Evolutionary conservation across 78 protist species (phyloP).

Genomic region (Reticulomyxa filosa): DNA sequence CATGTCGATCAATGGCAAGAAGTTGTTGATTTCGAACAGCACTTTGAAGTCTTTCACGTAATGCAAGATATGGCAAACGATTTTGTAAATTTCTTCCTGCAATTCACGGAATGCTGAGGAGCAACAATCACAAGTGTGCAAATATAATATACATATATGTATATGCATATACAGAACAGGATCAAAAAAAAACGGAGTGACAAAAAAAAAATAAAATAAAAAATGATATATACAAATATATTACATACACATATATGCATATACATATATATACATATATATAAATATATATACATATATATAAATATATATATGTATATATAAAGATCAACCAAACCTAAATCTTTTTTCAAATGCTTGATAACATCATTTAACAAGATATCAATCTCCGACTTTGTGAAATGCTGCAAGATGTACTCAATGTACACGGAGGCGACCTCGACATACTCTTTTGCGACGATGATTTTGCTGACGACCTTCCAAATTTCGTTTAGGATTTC

Average conservation of each 20-base stretch:
- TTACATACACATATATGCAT: background rate
- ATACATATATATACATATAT: background rate
- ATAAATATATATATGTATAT: background rate
- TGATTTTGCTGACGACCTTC: conserved; percentile 2
- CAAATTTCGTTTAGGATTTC: conserved; percentile 1
- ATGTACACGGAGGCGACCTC: conserved; percentile 5
- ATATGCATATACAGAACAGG: background rate
- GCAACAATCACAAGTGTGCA: background rate
- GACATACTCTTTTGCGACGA: background rate
- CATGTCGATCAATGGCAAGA: conserved; percentile 4
- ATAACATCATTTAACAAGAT: conserved; percentile 12
- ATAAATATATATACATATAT: background rate
- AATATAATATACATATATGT: background rate
- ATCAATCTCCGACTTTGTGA: background rate
- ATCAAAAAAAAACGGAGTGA: too few relatives aligned
- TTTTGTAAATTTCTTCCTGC: background rate
- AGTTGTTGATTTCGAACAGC: background rate
- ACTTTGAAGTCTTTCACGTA: background rate
- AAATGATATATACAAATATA: background rate
- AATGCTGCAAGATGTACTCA: background rate
- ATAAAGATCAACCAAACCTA: background rate
- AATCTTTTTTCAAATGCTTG: conserved; percentile 6
- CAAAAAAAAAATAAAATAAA: too few relatives aligned
- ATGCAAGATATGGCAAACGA: background rate
- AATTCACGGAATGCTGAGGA: background rate